Percentiles rank a stretch among this genome's conserved stretches.
phyloP scores from a whole-genome alignment of 75 land plant genomes.

The Pinus taeda region DNA sequence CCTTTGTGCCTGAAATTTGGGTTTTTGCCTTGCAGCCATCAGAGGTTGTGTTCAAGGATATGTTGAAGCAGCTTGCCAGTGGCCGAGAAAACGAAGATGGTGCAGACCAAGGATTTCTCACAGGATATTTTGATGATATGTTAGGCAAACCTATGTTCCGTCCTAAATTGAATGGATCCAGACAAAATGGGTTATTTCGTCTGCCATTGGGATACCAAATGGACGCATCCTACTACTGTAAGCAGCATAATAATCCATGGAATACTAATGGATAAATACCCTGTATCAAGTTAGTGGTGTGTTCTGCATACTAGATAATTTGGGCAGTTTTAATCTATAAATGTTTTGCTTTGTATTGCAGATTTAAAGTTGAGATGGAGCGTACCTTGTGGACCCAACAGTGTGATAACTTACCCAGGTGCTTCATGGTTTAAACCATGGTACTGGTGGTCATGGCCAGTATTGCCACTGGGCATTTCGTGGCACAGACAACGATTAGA shows the following conservation, averaged over 20 bases:
- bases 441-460: conserved; percentile 59
- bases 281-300: too few relatives aligned
- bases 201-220: conserved; percentile 45
- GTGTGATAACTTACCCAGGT: conserved; percentile 43
- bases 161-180: conserved; percentile 34
- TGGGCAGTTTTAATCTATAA: too few relatives aligned
- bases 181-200: conserved; percentile 27
- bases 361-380: conserved; percentile 42
- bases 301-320: too few relatives aligned
- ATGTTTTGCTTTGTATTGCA: conserved; percentile 8
- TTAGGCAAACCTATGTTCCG: conserved; percentile 39
- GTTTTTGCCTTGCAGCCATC: conserved; percentile 35
- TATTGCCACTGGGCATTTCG: conserved; percentile 36
- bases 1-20: too few relatives aligned
- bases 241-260: not conserved
- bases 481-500: conserved; percentile 36
- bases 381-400: conserved; percentile 48
- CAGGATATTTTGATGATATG: conserved; percentile 28
- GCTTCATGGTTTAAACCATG: conserved; percentile 43
- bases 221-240: conserved; percentile 43
- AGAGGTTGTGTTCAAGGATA: conserved; percentile 32
- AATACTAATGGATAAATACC: too few relatives aligned
- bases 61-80: conserved; percentile 18
- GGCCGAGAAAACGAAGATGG: conserved; percentile 36
- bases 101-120: conserved; percentile 39